phyloP scores from a whole-genome alignment of 2,329 filamentous ascomycete genomes.

The Fusarium vanettenii region DNA sequence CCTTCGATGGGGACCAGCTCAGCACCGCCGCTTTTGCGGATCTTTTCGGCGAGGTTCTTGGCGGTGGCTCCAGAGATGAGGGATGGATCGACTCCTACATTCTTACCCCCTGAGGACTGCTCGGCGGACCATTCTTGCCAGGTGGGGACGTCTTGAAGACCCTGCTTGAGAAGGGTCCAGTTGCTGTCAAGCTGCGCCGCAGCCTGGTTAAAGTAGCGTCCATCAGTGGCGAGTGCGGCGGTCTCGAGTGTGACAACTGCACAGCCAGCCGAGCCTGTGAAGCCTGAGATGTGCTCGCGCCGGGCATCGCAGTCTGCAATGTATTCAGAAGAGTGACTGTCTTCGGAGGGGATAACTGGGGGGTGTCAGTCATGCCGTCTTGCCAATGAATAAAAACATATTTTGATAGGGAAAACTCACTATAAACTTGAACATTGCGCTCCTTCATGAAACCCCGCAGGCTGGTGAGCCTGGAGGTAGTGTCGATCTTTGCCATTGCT shows the following conservation, averaged over 20 bases:
- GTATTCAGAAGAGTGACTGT: conserved; percentile 97
- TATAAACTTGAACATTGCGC: conserved; percentile 89
- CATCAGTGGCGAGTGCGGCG: conserved; percentile 92
- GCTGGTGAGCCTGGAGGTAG: conserved; percentile 77
- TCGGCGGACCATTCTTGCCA: conserved; percentile 97
- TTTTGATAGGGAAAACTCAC: conserved; percentile 63
- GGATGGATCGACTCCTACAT: conserved; percentile 90
- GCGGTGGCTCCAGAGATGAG: conserved; percentile 76
- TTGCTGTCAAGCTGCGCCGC: conserved; percentile 89
- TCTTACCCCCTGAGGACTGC: conserved; percentile 86
- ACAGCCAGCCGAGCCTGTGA: conserved; percentile 93
- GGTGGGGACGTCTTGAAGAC: conserved; percentile 91
- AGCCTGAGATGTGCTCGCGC: conserved; percentile 91
- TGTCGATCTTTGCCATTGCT: conserved; percentile 70
- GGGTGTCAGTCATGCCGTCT: conserved; percentile 14
- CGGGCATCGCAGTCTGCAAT: conserved; percentile 95
- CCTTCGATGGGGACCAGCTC: conserved; percentile 79
- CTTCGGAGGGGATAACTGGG: conserved; percentile 93
- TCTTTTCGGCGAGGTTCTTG: conserved; percentile 82
- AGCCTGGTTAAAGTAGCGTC: conserved; percentile 98
- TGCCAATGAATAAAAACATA: not conserved
- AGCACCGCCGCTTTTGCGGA: conserved; percentile 86
- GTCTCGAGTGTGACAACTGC: conserved; percentile 88
- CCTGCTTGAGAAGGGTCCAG: conserved; percentile 93
- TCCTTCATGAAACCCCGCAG: conserved; percentile 89